phyloP scores from a whole-genome alignment of 2,329 filamentous ascomycete species.

The Cryphonectria nitschkei region DNA sequence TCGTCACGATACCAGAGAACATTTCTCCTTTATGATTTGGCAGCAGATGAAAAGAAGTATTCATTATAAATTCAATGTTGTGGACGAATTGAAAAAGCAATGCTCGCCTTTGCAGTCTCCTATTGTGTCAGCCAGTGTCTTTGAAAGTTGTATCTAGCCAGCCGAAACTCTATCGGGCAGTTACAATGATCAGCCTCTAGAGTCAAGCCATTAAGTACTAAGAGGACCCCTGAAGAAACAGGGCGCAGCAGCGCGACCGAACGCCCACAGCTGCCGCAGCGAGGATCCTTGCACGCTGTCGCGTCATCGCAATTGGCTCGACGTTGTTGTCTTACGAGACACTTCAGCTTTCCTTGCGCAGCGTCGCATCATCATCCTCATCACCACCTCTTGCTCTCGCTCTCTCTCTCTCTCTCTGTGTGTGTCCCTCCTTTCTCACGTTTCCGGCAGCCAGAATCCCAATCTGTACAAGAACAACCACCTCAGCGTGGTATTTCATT shows the following conservation, averaged over 20 bases:
- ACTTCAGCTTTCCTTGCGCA: neutral
- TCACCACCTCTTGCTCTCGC: neutral
- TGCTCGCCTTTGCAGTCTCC: too few species aligned
- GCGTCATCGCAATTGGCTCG: conserved; percentile 17
- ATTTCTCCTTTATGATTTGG: neutral
- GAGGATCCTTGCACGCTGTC: conserved; percentile 17
- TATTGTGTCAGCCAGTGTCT: too few species aligned
- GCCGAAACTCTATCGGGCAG: too few species aligned
- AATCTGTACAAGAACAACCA: neutral
- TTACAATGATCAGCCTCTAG: neutral
- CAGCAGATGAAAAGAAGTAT: neutral
- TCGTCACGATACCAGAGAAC: neutral
- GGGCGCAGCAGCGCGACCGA: neutral
- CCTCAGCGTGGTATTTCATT: neutral
- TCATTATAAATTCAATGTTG: neutral
- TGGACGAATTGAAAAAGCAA: neutral
- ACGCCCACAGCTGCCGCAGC: neutral
- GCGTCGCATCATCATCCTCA: neutral
- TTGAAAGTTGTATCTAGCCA: neutral
- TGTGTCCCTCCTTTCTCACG: too few species aligned
- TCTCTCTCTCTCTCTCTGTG: neutral
- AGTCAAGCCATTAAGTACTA: neutral
- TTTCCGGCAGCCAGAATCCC: neutral
- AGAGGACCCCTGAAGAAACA: conserved; percentile 8
- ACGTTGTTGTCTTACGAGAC: neutral